Base-by-base conservation (phyloP, 805 yeast genomes). In the Ogataea thermomethanolica region DNA sequence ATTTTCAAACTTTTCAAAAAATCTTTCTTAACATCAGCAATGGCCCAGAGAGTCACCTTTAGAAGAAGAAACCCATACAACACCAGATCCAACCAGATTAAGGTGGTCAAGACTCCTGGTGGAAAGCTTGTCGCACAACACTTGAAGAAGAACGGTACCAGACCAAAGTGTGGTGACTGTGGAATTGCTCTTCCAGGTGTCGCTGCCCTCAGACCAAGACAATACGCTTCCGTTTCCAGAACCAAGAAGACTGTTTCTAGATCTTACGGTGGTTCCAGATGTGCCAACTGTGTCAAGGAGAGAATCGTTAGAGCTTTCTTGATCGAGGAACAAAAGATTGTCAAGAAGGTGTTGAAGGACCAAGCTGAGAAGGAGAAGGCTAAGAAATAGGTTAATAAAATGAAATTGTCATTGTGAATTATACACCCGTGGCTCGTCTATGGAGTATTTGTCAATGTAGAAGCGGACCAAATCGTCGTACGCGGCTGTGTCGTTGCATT, bases 91-190 rank as follows among this genome's bases (percentile, higher is more conserved):
- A 93, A 93, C 96, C 87, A 85, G 81, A 91, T 93, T 81, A 91
- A 86, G 90, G 95, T 91, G 75, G 95, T 91, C 66, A 93, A 91
- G 87, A 93, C 99, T 76, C 99, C 99, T 75, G 99, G 99, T 82
- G 98, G 98, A 71, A 84, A 84, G 75, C 83, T 93, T 75, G 83
- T 89, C 70, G 96, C 96, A 69, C 96, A 90, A 75, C 99, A 93
- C 79, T 78, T 88, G 68, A 87, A 87, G 84, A 89, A 89, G 82
- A 67, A 67, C 60, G 95, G 88, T 65, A 70, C 95, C 65, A 81
- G 87, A 76, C 84, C 83, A 68, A 83, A 81, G 71, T 83, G 90
- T 78, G 90, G 90, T 79, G 90, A 83, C 79, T 79, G 86, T 73
- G 90, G 90, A 70, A 62, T 62, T 46, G 72, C 77, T 54, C 71